A percentile compares a stretch with the other conserved stretches of the same genome.
Evolutionary conservation across 495 filamentous ascomycete genomes (phyloP).

Genomic region (Penicillium simplicissimum): DNA sequence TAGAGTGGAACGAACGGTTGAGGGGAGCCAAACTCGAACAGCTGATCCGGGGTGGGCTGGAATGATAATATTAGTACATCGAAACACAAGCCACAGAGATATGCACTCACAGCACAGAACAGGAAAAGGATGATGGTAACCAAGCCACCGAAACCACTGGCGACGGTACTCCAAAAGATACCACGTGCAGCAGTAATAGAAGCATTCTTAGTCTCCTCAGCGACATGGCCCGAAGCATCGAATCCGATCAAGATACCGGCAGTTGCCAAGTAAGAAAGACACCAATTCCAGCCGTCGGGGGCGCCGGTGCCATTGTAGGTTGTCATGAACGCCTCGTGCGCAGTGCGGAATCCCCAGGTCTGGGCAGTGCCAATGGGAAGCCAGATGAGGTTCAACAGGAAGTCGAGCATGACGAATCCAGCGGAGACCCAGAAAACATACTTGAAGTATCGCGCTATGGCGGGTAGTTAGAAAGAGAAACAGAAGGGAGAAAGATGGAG

Average conservation of each 20-base stretch:
- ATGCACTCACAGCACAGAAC: slow-evolving; percentile 50
- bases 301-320: slow-evolving; percentile 59
- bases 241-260: slow-evolving; percentile 61
- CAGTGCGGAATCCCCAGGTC: slow-evolving; percentile 55
- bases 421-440: slow-evolving; percentile 52
- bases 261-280: slow-evolving; percentile 57
- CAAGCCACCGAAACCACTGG: slow-evolving; percentile 51
- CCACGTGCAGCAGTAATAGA: slow-evolving; percentile 53
- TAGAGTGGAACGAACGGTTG: slow-evolving; percentile 58
- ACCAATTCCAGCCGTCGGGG: slow-evolving; percentile 59
- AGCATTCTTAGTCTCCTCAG: slow-evolving; percentile 59
- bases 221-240: slow-evolving; percentile 57
- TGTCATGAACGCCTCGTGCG: slow-evolving; percentile 57
- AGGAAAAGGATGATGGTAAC: slow-evolving; percentile 56
- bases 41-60: slow-evolving; percentile 39
- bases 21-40: slow-evolving; percentile 49
- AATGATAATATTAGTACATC: slow-evolving; percentile 4
- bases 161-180: slow-evolving; percentile 58
- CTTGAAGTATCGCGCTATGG: slow-evolving; percentile 42
- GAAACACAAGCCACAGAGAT: not conserved
- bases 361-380: slow-evolving; percentile 54
- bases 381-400: slow-evolving; percentile 58
- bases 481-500: not conserved
- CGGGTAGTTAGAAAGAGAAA: slow-evolving; percentile 8
- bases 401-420: slow-evolving; percentile 53